Conservation (phyloP, 202 grass and related monocot species). For the Panicum virgatum region DNA sequence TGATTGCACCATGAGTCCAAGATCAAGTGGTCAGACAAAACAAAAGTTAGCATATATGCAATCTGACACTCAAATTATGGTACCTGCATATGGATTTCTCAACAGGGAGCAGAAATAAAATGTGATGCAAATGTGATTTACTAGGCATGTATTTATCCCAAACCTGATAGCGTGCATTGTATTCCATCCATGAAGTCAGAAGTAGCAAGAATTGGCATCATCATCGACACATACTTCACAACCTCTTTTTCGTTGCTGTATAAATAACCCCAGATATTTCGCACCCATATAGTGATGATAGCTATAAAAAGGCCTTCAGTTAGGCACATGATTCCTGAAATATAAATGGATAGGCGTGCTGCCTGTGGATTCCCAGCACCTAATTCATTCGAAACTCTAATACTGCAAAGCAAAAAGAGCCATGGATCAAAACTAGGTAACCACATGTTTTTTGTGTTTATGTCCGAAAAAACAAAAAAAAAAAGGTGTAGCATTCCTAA, state of each 20-base stretch:
- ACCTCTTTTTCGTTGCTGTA: constrained; percentile 79
- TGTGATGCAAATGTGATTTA: constrained; percentile 8
- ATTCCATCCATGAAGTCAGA: constrained; percentile 97
- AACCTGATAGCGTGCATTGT: constrained; percentile 96
- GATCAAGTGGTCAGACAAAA: neutral
- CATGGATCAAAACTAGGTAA: constrained; percentile 4
- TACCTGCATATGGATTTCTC: neutral
- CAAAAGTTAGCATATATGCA: neutral
- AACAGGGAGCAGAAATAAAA: neutral
- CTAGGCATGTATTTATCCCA: neutral
- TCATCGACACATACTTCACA: constrained; percentile 70
- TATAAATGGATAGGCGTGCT: constrained; percentile 56
- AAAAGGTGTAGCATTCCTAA: neutral
- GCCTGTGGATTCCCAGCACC: constrained; percentile 63
- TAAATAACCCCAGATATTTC: constrained; percentile 74
- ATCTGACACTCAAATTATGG: constrained; percentile 7
- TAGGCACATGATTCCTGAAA: constrained; percentile 68
- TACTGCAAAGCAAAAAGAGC: constrained; percentile 49
- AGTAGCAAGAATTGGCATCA: constrained; percentile 87
- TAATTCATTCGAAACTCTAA: constrained; percentile 95
- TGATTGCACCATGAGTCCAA: neutral
- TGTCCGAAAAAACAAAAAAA: constrained; percentile 3
- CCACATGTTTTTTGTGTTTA: constrained; percentile 14
- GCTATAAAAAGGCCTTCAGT: constrained; percentile 60
- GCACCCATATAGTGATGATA: constrained; percentile 59